Evolutionary conservation across 2,329 filamentous ascomycete species (phyloP).

Genomic region (Alternaria brassicicola): DNA sequence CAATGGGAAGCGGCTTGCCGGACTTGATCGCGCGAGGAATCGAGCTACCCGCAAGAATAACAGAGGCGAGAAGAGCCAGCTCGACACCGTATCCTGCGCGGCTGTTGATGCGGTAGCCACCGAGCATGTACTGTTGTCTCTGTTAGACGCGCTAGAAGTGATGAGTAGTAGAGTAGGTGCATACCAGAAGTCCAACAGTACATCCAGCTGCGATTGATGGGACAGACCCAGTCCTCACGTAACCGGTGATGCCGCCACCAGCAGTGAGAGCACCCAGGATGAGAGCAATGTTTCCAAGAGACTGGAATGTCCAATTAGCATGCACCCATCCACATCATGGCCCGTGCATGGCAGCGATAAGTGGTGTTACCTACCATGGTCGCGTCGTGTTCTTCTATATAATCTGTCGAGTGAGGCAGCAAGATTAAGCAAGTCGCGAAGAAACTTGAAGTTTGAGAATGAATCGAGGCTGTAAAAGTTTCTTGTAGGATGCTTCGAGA

Average conservation of each 20-base stretch:
- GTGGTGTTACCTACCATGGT: not conserved
- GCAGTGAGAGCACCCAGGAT: conserved; percentile 82
- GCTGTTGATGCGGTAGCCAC: conserved; percentile 79
- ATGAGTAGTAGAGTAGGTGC: conserved; percentile 8
- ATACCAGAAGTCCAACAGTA: conserved; percentile 73
- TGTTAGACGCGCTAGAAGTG: not conserved
- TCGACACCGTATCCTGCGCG: conserved; percentile 82
- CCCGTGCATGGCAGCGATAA: not conserved
- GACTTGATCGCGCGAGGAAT: conserved; percentile 85
- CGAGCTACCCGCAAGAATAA: conserved; percentile 82
- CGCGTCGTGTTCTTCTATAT: not conserved
- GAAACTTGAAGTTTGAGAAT: not conserved
- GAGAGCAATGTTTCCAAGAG: conserved; percentile 68
- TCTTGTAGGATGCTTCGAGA: not conserved
- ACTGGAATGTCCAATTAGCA: conserved; percentile 15
- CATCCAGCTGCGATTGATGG: conserved; percentile 86
- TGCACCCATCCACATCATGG: conserved; percentile 1
- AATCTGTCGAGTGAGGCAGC: too few species aligned
- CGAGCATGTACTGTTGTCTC: conserved; percentile 67
- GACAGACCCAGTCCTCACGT: conserved; percentile 80
- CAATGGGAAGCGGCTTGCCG: conserved; percentile 81
- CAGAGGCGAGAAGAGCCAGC: conserved; percentile 82
- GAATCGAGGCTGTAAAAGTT: not conserved
- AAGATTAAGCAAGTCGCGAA: too few species aligned
- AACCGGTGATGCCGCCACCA: conserved; percentile 85